Evolutionary conservation across 305 asterid species (phyloP).

Genomic region (Andrographis paniculata): DNA sequence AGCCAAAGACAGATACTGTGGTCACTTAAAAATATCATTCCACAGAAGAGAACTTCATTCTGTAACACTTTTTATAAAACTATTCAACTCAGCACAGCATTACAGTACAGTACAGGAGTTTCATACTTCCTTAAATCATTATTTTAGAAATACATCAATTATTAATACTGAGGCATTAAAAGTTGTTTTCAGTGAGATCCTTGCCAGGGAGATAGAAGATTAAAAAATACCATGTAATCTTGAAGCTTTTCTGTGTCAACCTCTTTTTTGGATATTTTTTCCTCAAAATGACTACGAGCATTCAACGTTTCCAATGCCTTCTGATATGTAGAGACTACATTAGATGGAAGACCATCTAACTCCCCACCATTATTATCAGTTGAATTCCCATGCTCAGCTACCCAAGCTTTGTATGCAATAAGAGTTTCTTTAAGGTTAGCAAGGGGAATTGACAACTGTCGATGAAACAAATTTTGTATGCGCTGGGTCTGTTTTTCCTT

Average conservation of each 20-base stretch:
- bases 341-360: slow-evolving; percentile 59
- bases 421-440: slow-evolving; percentile 47
- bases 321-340: slow-evolving; percentile 55
- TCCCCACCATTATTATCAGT: slow-evolving; percentile 38
- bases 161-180: not conserved
- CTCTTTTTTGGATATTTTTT: slow-evolving; percentile 49
- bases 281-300: slow-evolving; percentile 63
- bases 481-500: slow-evolving; percentile 82
- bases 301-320: slow-evolving; percentile 73
- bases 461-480: slow-evolving; percentile 62
- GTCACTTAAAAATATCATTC: no score
- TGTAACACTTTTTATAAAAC: not conserved
- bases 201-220: slow-evolving; percentile 12
- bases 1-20: no score
- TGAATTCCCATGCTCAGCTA: slow-evolving; percentile 46
- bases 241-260: slow-evolving; percentile 55
- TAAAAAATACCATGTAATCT: slow-evolving; percentile 54
- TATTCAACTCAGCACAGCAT: not conserved
- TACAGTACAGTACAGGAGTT: not conserved
- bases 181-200: not conserved
- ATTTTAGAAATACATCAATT: not conserved
- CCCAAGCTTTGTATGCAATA: slow-evolving; percentile 71
- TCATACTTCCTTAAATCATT: not conserved
- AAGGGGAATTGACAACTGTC: slow-evolving; percentile 88
- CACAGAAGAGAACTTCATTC: not conserved